phyloP scores from a whole-genome alignment of 352 stramenopile genomes.

The Phytophthora cryptogea region DNA sequence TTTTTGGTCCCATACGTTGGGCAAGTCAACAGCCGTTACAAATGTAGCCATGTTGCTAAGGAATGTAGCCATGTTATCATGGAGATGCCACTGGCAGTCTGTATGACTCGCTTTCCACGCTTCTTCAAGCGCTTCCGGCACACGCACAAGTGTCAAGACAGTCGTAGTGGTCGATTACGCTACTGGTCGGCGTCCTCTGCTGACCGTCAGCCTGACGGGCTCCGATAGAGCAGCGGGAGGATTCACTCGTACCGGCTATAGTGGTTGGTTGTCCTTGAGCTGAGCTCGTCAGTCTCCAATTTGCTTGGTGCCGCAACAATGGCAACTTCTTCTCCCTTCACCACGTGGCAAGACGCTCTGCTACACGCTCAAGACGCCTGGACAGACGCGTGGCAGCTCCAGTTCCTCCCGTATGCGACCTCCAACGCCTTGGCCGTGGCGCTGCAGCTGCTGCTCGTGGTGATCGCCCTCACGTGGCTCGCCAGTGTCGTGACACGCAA shows the following conservation, averaged over 20 bases:
- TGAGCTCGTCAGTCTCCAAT: conserved; percentile 16
- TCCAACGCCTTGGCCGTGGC: conserved; percentile 45
- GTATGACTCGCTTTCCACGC: background rate
- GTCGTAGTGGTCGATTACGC: conserved; percentile 8
- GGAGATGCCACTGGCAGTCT: background rate
- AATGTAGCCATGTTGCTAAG: background rate
- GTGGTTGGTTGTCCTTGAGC: conserved; percentile 1
- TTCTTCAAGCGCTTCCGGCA: background rate
- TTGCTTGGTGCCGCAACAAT: conserved; percentile 8
- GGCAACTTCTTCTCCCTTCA: conserved; percentile 27
- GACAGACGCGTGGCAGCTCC: conserved; percentile 35
- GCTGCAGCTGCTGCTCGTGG: conserved; percentile 49
- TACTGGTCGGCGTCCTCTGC: background rate
- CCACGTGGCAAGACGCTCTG: conserved; percentile 34
- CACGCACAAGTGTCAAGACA: background rate
- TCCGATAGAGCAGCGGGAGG: conserved; percentile 2
- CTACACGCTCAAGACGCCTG: conserved; percentile 39
- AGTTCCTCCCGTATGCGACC: conserved; percentile 44
- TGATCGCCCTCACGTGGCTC: conserved; percentile 59
- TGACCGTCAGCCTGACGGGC: no score
- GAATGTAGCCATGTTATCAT: conserved; percentile 6
- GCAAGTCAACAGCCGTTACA: conserved; percentile 22
- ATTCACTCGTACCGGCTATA: conserved; percentile 22
- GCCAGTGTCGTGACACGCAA: conserved; percentile 83
- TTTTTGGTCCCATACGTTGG: conserved; percentile 11